These are phyloP conservation scores for Euryodendron excelsum DNA, from an alignment of 148 eudicot genomes.

Conservation along the genomic window DNA sequence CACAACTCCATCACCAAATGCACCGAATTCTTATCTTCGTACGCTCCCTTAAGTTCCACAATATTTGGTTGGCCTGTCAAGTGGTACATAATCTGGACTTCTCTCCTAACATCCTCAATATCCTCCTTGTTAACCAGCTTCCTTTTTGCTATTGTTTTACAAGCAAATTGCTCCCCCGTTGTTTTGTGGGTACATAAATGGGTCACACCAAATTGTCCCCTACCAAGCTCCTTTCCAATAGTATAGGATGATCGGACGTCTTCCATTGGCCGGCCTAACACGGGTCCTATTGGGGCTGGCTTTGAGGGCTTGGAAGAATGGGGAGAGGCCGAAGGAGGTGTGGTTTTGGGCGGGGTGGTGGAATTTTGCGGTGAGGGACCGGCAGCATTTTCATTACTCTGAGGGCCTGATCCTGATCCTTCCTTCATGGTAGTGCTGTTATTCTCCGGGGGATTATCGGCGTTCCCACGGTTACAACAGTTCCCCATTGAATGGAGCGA, in stretches of 20 bases:
- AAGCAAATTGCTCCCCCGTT: constrained; percentile 63
- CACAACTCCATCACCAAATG: constrained; percentile 93
- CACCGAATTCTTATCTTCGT: constrained; percentile 83
- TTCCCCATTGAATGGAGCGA: constrained; percentile 39
- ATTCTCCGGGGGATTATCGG: constrained; percentile 17
- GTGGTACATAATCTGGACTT: constrained; percentile 89
- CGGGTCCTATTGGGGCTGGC: constrained; percentile 43
- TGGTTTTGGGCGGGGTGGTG: constrained; percentile 30
- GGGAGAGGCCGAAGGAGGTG: constrained; percentile 40
- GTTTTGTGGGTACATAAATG: constrained; percentile 55
- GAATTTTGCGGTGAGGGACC: constrained; percentile 5
- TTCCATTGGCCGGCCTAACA: constrained; percentile 69
- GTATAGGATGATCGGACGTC: constrained; percentile 45
- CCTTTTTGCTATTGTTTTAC: constrained; percentile 83
- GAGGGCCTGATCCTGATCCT: constrained; percentile 5
- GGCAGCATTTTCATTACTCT: not conserved
- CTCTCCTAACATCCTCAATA: constrained; percentile 84
- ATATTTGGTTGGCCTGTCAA: constrained; percentile 75
- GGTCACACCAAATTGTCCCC: constrained; percentile 78
- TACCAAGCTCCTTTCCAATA: constrained; percentile 72
- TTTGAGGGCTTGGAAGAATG: constrained; percentile 26
- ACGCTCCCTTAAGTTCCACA: constrained; percentile 82
- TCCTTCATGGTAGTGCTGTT: not conserved
- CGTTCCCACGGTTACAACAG: constrained; percentile 49
- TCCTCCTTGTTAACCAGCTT: constrained; percentile 83